Evolutionary conservation across 2,329 filamentous ascomycete species (phyloP), one percentile per base, ranked within the genome.

Genomic region (Didymella segeticola): DNA sequence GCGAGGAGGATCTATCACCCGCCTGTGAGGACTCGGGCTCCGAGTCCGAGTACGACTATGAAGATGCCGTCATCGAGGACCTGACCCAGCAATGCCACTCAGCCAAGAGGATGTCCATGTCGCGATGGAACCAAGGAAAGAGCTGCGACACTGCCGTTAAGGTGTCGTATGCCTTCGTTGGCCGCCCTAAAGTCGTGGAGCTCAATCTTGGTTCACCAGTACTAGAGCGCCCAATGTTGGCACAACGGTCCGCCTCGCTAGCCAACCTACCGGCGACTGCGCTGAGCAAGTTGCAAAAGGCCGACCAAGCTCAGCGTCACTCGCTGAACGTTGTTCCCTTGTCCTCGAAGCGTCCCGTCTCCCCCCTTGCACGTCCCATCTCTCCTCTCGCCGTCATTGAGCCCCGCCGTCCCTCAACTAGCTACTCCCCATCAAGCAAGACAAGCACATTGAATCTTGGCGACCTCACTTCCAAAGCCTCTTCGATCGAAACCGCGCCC

Each of bases 171-270:
- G 68, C 71, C 30, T 72, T 72, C 26, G 72, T 66, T 19, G 73
- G 73, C 15, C 71, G 73, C 7, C 71, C 73, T 38, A 76, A 73
- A 62, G 66, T 76, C 6, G 72, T 76, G 38, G 61, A 76, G 34
- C 62, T 75, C 29, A 66, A 71, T 30, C 45, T 54, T 48, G 41
- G 39, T 41, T 64, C 64, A 47, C 60, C 66, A 43, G 43, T 67
- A 45, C 47, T 52, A 27, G 59, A 66, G 20, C 54, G 57, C 17
- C 62, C 64, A 46, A 37, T 53, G 17, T 43, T 58, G 20, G 53
- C 70, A 37, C 64, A 66, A 50, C 69, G 72, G 34, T 68, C 71
- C 20, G 68, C 69, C 14, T 74, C 73, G 7, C 62, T 75, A 12
- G 69, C 68, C 25, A 68, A 71, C 36, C 47, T 73, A 33, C 66